Percentiles rank a stretch among this genome's conserved stretches.
phyloP scores from a whole-genome alignment of 106 monocot genomes.

The Dendrobium nobile region DNA sequence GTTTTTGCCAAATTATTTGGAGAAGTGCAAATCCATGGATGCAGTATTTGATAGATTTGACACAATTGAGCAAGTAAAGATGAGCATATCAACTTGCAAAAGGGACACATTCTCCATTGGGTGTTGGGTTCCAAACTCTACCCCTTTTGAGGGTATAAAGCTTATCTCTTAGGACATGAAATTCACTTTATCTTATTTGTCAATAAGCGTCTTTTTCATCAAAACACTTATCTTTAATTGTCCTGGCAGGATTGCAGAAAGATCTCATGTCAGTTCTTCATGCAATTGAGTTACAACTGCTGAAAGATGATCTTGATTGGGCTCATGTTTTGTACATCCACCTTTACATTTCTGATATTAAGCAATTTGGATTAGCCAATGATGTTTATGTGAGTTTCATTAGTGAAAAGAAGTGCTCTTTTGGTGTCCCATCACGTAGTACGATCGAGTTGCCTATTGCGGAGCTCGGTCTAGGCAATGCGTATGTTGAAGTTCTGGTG shows the following conservation, averaged over 20 bases:
- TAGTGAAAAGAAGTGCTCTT: constrained; percentile 65
- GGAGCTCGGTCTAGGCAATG: constrained; percentile 53
- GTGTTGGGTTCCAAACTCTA: constrained; percentile 58
- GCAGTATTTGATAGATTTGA: constrained; percentile 4
- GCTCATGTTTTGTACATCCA: constrained; percentile 80
- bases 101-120: constrained; percentile 53
- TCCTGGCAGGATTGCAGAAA: constrained; percentile 44
- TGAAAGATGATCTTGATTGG: constrained; percentile 62
- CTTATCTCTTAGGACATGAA: background rate
- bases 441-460: constrained; percentile 75
- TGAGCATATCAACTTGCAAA: constrained; percentile 53
- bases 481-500: constrained; percentile 77
- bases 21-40: constrained; percentile 16
- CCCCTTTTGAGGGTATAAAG: constrained; percentile 35
- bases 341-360: constrained; percentile 90
- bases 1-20: constrained; percentile 15
- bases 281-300: constrained; percentile 53
- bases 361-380: constrained; percentile 68
- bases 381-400: constrained; percentile 81
- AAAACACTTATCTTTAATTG: background rate
- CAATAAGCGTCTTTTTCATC: background rate
- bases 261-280: constrained; percentile 44
- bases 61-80: constrained; percentile 10
- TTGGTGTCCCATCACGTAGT: constrained; percentile 91
- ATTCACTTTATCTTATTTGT: background rate